These are phyloP conservation scores for Komagataea norvegica DNA, from an alignment of 1,139 yeast species.

Conservation along the genomic window DNA sequence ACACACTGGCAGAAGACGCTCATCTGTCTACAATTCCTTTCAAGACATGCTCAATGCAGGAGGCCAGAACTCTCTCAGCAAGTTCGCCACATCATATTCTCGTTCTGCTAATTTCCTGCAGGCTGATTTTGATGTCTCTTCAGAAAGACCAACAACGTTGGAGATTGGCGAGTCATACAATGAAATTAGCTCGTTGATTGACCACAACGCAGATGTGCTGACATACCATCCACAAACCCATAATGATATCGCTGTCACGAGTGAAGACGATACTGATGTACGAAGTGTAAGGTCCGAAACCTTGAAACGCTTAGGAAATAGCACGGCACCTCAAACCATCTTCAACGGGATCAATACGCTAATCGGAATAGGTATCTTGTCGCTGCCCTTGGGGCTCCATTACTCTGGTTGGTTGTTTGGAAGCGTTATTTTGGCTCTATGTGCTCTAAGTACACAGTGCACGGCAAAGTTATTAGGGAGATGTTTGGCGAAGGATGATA, in stretches of 20 bases:
- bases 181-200: conserved; percentile 13
- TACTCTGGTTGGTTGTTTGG: conserved; percentile 80
- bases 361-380: conserved; percentile 80
- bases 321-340: conserved; percentile 78
- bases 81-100: conserved; percentile 25
- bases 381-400: conserved; percentile 75
- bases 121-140: conserved; percentile 23
- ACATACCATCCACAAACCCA: conserved; percentile 3
- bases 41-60: conserved; percentile 22
- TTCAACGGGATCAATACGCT: conserved; percentile 84
- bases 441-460: conserved; percentile 52
- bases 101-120: conserved; percentile 23
- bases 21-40: conserved; percentile 22
- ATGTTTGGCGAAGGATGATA: conserved; percentile 53
- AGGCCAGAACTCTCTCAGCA: conserved; percentile 23
- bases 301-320: conserved; percentile 40
- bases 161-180: conserved; percentile 14
- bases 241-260: conserved; percentile 28
- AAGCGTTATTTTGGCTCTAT: conserved; percentile 37
- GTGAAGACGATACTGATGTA: conserved; percentile 44
- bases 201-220: not conserved
- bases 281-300: conserved; percentile 26
- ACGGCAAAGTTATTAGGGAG: conserved; percentile 54
- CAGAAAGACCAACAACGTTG: conserved; percentile 16
- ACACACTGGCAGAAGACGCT: conserved; percentile 17